phyloP scores from a whole-genome alignment of 176 grass and related monocot species.

The Puccinellia tenuiflora region DNA sequence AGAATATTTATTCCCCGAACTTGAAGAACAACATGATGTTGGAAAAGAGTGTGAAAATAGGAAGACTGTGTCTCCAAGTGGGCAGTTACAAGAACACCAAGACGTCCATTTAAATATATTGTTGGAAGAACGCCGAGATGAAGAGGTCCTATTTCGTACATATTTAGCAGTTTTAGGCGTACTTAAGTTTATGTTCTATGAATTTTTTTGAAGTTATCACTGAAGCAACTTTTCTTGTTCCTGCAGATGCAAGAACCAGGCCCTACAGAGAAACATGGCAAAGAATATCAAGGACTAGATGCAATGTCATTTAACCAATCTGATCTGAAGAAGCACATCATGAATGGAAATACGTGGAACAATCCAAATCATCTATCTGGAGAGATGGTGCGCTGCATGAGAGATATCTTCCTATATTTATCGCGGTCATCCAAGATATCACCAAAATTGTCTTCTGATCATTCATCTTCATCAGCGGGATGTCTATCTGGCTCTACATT shows the following conservation, averaged over 20 bases:
- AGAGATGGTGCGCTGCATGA: conserved; percentile 96
- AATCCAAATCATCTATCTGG: conserved; percentile 82
- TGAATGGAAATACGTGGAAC: conserved; percentile 36
- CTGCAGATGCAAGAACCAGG: conserved; percentile 32
- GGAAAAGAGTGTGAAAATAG: background rate
- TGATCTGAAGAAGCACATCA: conserved; percentile 21
- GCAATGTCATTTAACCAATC: conserved; percentile 27
- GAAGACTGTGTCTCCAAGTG: conserved; percentile 9
- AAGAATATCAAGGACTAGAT: conserved; percentile 33
- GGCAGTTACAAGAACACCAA: conserved; percentile 28
- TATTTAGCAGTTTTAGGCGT: background rate
- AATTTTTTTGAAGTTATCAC: background rate
- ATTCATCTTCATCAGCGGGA: conserved; percentile 62
- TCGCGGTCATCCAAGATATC: conserved; percentile 71
- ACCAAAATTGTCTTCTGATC: conserved; percentile 29
- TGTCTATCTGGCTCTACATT: conserved; percentile 43
- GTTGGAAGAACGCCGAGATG: conserved; percentile 27
- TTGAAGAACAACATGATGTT: conserved; percentile 25
- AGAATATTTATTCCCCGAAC: conserved; percentile 37
- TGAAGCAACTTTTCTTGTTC: background rate
- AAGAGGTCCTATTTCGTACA: conserved; percentile 34
- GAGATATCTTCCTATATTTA: conserved; percentile 80
- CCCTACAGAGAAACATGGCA: conserved; percentile 20
- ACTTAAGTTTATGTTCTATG: background rate
- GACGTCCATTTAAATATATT: conserved; percentile 28